Evolutionary conservation across 169 alveolate species (phyloP).

Genomic region (Plasmodium sp.): DNA sequence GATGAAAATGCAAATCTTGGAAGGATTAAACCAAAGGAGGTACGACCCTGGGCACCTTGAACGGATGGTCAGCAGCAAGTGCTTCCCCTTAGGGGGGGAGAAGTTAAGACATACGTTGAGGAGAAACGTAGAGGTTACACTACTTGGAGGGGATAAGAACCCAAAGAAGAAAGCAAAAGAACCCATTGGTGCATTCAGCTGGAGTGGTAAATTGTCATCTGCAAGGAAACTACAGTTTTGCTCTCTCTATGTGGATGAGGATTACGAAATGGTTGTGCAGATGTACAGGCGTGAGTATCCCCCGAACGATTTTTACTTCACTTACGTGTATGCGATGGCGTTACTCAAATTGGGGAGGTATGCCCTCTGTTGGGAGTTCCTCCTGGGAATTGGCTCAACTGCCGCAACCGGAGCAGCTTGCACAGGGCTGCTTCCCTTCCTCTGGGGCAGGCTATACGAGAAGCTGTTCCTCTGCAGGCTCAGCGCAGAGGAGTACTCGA

Average conservation of each 20-base stretch:
- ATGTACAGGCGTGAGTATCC: slow-evolving; percentile 18
- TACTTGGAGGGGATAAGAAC: neutral
- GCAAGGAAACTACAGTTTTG: slow-evolving; percentile 1
- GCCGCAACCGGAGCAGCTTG: neutral
- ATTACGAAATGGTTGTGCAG: neutral
- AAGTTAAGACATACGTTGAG: neutral
- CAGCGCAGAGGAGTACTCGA: slow-evolving; percentile 36
- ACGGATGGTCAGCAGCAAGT: slow-evolving; percentile 2
- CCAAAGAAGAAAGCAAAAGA: neutral
- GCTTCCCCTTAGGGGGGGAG: neutral
- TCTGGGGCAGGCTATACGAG: slow-evolving; percentile 18
- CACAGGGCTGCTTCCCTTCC: neutral
- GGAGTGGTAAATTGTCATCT: neutral
- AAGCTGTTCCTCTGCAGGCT: slow-evolving; percentile 8
- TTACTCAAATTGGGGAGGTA: slow-evolving; percentile 31
- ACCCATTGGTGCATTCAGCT: neutral
- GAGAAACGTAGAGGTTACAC: neutral
- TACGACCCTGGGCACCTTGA: slow-evolving; percentile 47
- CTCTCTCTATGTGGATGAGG: slow-evolving; percentile 2
- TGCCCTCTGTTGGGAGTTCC: slow-evolving; percentile 10
- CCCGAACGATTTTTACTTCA: slow-evolving; percentile 13
- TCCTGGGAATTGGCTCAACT: neutral
- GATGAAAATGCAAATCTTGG: slow-evolving; percentile 30
- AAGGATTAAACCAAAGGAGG: slow-evolving; percentile 27
- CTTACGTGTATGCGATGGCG: slow-evolving; percentile 16